Percentiles rank a stretch among this genome's conserved stretches.
phyloP scores from a whole-genome alignment of 106 monocot genomes.

The Phalaenopsis equestris region DNA sequence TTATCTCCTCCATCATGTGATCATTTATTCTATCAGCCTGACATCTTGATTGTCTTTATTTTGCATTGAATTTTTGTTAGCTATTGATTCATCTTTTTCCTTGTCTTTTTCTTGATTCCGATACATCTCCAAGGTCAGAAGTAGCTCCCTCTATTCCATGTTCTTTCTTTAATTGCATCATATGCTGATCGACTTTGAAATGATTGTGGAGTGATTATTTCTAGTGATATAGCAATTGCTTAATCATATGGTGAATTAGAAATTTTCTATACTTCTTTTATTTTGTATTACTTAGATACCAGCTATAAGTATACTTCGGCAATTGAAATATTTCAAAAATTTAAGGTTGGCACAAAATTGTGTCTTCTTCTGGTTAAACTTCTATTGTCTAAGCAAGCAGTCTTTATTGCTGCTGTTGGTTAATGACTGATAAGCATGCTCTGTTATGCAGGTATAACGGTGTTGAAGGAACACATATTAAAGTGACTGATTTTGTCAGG shows the following conservation, averaged over 20 bases:
- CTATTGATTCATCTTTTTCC: too few species aligned
- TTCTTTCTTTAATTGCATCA: too few species aligned
- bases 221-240: not conserved
- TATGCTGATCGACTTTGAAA: not conserved
- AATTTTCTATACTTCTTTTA: not conserved
- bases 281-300: not conserved
- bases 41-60: too few species aligned
- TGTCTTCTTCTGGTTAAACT: too few species aligned
- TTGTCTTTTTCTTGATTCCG: too few species aligned
- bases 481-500: conserved; percentile 81
- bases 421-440: not conserved
- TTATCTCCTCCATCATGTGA: too few species aligned
- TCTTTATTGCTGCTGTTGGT: not conserved
- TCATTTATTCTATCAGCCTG: too few species aligned
- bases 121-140: too few species aligned
- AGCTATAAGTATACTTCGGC: not conserved
- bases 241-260: not conserved
- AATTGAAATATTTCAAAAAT: not conserved
- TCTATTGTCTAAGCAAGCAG: not conserved
- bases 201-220: not conserved
- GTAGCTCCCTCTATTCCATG: too few species aligned
- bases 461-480: conserved; percentile 73
- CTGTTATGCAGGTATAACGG: conserved; percentile 64
- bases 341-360: too few species aligned
- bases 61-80: too few species aligned